Evolutionary conservation across 768 basidiomycete species (phyloP).

Genomic region (Trametes coccinea): DNA sequence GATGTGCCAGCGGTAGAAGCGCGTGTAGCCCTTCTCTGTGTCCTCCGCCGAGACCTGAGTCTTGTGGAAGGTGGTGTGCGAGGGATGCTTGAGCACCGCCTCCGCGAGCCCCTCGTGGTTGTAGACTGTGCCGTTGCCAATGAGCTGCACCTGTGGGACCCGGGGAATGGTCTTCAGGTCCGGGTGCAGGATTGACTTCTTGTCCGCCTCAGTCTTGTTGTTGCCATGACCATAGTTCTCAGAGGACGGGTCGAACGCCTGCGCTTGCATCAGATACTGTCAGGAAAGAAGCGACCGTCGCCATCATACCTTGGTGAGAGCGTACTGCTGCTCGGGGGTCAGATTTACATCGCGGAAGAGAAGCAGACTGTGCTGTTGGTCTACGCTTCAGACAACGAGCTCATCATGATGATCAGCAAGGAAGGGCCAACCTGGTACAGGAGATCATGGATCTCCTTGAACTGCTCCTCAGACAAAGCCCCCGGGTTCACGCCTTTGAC

Average conservation of each 20-base stretch:
- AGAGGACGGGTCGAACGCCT: constrained; percentile 75
- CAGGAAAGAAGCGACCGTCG: neutral
- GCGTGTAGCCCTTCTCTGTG: constrained; percentile 68
- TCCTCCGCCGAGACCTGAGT: constrained; percentile 72
- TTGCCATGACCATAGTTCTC: constrained; percentile 84
- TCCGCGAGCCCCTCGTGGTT: constrained; percentile 79
- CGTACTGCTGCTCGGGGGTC: constrained; percentile 82
- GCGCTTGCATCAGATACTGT: neutral
- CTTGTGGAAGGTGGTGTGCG: constrained; percentile 87
- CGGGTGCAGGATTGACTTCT: constrained; percentile 82
- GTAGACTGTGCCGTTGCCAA: constrained; percentile 82
- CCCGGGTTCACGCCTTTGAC: no score
- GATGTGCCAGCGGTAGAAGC: constrained; percentile 93
- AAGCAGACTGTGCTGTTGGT: constrained; percentile 33
- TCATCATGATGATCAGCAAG: no score
- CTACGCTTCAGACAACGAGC: no score
- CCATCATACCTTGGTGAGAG: constrained; percentile 70
- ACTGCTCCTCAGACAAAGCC: no score
- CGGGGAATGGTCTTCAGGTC: constrained; percentile 90
- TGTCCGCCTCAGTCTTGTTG: constrained; percentile 75
- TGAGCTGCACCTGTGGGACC: constrained; percentile 88
- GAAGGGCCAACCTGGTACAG: no score
- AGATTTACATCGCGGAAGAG: constrained; percentile 72
- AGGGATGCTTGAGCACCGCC: constrained; percentile 82
- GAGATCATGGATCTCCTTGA: no score